Base-by-base conservation (phyloP, 2,329 filamentous ascomycete genomes). In the Tolypocladium guangdongense region DNA sequence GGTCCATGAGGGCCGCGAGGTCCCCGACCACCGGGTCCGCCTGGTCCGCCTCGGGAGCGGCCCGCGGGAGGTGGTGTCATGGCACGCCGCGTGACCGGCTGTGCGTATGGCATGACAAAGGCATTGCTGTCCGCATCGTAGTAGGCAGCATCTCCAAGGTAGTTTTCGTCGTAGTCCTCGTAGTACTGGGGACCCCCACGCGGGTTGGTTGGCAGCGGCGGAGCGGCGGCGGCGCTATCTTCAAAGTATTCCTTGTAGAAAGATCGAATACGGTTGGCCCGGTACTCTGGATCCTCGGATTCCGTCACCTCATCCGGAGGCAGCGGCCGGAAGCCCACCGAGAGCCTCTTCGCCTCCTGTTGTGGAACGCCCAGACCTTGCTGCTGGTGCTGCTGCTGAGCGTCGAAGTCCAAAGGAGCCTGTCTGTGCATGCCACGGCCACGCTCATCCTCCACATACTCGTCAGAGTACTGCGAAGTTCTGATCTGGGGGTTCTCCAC, bases 171-270 rank as follows among this genome's bases (percentile, higher is more conserved):
- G 63, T 89, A 88, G 62, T 92, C 87, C 62, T 91, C 87, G 57
- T 88, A 85, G 68, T 91, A 88, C 52, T 76, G 66, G 18, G 64
- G 60, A 24, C 58, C 59, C 41, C 50, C 53, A 59, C 56, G 57
- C 20, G 68, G 71, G 58, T 63, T 51, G 16, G 51, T 53, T 8
- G 68, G 68, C 61, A 77, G 59, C 1, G 73, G 71, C 30, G 74
- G 74, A n/a, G 70, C 62, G 7, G 66, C 60, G 43, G 70, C 68
- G 66, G 83, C 88, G 55, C 77, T 82, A 43, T 96, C 92, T 60
- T 97, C 93, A 62, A 99, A 99, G 74, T 99, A 99, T 67, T 99
- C 93, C 74, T 96, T 96, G 76, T 99, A 99, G 75, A 99, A 99
- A 4, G 93, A 99, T 68, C 93, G 83, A 60, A 99, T 99, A 55